Base-by-base conservation (phyloP, 345 rosid genomes). In the Brassica juncea region DNA sequence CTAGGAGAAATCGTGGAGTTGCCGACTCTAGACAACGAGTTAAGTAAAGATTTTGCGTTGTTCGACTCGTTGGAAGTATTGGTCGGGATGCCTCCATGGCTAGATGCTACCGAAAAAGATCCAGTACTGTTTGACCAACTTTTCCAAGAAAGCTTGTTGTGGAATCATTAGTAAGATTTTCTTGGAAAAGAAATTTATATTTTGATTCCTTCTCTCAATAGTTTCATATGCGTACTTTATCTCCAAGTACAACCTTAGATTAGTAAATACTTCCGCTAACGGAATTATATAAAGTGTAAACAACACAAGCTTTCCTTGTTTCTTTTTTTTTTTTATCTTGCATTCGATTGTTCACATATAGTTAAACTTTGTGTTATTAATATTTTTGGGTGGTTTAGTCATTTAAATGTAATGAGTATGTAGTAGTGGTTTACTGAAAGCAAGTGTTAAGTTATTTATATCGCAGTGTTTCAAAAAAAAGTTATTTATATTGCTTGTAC, bases 1-100 rank as follows among this genome's bases (percentile, higher is more conserved):
- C 76, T 92, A 77, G 79, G 85, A 47, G 91, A 92, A 83, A 92
- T 92, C 10, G 88, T 90, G 9, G 90, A 89, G 84, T 67, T 92
- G 77, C 96, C 97, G 15, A 85, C 83, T 67, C 72, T 92, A 16
- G 57, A 59, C 5, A 88, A 82, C 10, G 65, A 76, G 27, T 59
- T 39, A 5, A 34, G 9, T 9, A 67, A 42, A 11, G 67, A 76
- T 68, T 12, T 49, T 4, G 4, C 10, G 31, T 8, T 74, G 63
- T 74, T 30, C 14, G 71, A 74, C 52, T 74, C 77, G 5, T 52
- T 65, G 35, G 77, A 74, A 12, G 71, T 54, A 11, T n/a, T 47
- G 15, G 64, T 7, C 11, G 30, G 30, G 23, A 65, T 27, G 52
- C 52, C 71, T 8, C 77, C 34, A 74, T 74, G 62, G 77, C 49